Evolutionary conservation across 2,329 filamentous ascomycete species (phyloP), one percentile per base, ranked within the genome.

Genomic region (Thermothelomyces thermophilus): DNA sequence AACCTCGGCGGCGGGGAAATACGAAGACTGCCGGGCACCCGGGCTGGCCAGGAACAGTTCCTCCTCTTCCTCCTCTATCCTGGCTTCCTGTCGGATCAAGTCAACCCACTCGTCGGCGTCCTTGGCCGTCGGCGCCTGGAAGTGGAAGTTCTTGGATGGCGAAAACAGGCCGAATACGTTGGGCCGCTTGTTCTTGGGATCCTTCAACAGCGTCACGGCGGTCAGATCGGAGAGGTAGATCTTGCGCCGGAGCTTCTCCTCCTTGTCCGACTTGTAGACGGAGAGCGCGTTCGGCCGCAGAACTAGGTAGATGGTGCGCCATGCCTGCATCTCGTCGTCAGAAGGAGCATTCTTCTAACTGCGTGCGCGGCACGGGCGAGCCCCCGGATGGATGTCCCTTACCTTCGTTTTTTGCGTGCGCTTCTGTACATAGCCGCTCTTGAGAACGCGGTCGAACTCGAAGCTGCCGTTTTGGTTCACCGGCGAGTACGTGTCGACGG

Each of bases 401-500:
- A 90, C 88, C 83, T 94, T 95, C 53, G 91, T 97, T 73, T 91
- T 95, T 61, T 90, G 86, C 16, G 90, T 94, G 59, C 91, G 82
- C 70, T 95, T 95, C 63, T 86, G 79, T 34, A 95, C 83, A 58
- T 85, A 86, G 52, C 91, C 90, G 50, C 85, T 83, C 71, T 95
- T 97, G 66, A 97, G 79, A 48, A 97, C 87, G 44, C 90, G 84
- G 68, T 98, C 93, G 63, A 94, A 95, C 63, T 93, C 90, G 66
- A 95, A 98, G 68, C 89, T 93, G 55, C 93, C 93, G 68, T 95
- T 90, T 68, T 95, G 85, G 64, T 91, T 95, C 56, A 97, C 89
- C 4, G 90, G 88, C 26, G 88, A 93, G 63, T 89, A 83, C 14
- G 83, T 75, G 57, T 86, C 82, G 37, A 84, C 64, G 22, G 71